phyloP scores from a whole-genome alignment of 257 asterid genomes.

The Catharanthus roseus region DNA sequence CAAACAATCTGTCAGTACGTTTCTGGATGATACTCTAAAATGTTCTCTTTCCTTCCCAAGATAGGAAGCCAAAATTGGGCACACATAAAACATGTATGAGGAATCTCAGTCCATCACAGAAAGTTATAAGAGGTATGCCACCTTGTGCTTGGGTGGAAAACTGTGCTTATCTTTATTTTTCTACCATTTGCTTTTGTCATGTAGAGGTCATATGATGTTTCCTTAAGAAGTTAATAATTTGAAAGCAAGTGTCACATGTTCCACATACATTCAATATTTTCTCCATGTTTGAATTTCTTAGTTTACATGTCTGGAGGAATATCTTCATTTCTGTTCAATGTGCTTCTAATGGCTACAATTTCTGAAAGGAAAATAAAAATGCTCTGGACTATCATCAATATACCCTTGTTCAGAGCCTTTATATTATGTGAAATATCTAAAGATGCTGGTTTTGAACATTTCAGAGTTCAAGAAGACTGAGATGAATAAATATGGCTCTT shows the following conservation, averaged over 20 bases:
- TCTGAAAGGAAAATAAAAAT: background rate
- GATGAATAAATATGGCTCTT: constrained; percentile 44
- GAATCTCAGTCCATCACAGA: constrained; percentile 75
- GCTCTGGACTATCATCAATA: background rate
- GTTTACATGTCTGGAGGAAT: background rate
- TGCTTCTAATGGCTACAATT: background rate
- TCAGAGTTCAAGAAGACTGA: constrained; percentile 78
- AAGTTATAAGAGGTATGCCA: constrained; percentile 64
- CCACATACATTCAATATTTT: background rate
- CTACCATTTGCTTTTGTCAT: background rate
- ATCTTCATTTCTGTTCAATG: background rate
- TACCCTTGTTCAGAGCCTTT: background rate
- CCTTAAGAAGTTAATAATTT: background rate
- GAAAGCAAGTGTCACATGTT: background rate
- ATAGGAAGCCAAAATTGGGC: constrained; percentile 43
- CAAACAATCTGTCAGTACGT: background rate
- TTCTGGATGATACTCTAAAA: constrained; percentile 12
- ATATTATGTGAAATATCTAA: constrained; percentile 15
- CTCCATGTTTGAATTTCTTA: background rate
- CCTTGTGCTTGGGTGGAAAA: background rate
- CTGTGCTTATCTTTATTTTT: background rate
- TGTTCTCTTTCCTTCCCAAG: constrained; percentile 29
- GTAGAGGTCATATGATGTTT: background rate
- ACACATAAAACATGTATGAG: constrained; percentile 30
- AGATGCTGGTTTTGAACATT: constrained; percentile 18